Conservation (phyloP, 2,329 filamentous ascomycete genomes). For the Alternaria brassicicola region DNA sequence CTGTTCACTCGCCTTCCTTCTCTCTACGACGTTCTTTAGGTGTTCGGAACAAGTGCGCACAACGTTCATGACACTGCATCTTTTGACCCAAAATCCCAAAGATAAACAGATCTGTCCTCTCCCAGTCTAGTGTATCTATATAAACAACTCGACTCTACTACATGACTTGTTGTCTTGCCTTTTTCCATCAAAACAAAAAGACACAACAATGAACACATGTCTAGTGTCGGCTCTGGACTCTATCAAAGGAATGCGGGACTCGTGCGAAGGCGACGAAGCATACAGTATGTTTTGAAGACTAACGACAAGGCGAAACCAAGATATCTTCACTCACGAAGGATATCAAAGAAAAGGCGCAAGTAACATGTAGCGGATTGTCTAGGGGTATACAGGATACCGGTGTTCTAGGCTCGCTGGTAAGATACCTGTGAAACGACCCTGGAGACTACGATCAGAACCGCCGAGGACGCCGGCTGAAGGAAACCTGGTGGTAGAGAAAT, state of each 20-base stretch:
- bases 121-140: too few species aligned
- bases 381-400: neutral
- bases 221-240: too few species aligned
- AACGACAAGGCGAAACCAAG: too few species aligned
- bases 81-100: neutral
- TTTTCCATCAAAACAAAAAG: too few species aligned
- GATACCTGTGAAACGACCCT: neutral
- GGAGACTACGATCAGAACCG: neutral
- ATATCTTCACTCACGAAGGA: neutral
- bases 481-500: neutral
- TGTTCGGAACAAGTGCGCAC: neutral
- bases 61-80: neutral
- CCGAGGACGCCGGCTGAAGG: neutral
- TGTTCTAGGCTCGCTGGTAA: neutral
- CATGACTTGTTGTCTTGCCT: too few species aligned
- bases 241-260: too few species aligned
- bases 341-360: neutral
- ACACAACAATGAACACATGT: too few species aligned
- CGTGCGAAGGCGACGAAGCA: too few species aligned
- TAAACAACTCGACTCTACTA: too few species aligned
- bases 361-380: neutral
- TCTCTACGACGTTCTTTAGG: neutral
- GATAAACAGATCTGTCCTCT: too few species aligned
- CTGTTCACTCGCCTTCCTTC: neutral
- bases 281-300: too few species aligned